Conservation (phyloP, 257 asterid species). For the Ligustrum vulgare region DNA sequence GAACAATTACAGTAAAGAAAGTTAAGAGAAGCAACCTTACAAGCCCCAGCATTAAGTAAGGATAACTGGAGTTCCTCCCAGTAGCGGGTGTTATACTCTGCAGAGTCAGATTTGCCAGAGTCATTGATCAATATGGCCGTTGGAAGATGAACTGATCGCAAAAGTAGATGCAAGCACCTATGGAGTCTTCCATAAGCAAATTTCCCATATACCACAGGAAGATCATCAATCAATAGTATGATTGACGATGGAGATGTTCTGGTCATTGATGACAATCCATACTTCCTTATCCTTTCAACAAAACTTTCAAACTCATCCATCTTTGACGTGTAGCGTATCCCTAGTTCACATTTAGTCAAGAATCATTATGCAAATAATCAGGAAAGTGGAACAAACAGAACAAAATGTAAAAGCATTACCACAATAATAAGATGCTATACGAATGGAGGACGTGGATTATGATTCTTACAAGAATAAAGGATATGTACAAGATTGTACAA, state of each 20-base stretch:
- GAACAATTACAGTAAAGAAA: slow-evolving; percentile 5
- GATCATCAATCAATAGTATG: slow-evolving; percentile 89
- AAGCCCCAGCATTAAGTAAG: slow-evolving; percentile 83
- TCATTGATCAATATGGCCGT: slow-evolving; percentile 81
- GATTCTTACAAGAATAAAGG: not conserved
- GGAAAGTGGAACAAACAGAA: slow-evolving; percentile 12
- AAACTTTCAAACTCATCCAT: slow-evolving; percentile 89
- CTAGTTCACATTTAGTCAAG: slow-evolving; percentile 45
- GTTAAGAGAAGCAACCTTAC: slow-evolving; percentile 68
- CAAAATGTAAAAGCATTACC: slow-evolving; percentile 7
- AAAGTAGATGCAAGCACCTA: slow-evolving; percentile 79
- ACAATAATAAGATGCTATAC: not conserved
- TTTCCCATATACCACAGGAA: slow-evolving; percentile 82
- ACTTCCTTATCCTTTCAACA: slow-evolving; percentile 82
- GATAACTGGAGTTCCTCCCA: slow-evolving; percentile 84
- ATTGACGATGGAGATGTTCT: slow-evolving; percentile 41
- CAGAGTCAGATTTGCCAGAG: slow-evolving; percentile 62
- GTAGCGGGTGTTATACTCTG: slow-evolving; percentile 58
- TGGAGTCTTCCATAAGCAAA: slow-evolving; percentile 58
- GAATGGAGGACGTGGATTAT: not conserved
- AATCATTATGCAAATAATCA: slow-evolving; percentile 23
- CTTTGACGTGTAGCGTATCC: slow-evolving; percentile 76
- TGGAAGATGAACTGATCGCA: slow-evolving; percentile 72
- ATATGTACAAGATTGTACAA: not conserved
- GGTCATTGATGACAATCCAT: slow-evolving; percentile 61